A percentile compares a stretch with the other conserved stretches of the same genome.
Evolutionary conservation across 2,329 filamentous ascomycete species (phyloP).

Genomic region (Xylariaceae sp.): DNA sequence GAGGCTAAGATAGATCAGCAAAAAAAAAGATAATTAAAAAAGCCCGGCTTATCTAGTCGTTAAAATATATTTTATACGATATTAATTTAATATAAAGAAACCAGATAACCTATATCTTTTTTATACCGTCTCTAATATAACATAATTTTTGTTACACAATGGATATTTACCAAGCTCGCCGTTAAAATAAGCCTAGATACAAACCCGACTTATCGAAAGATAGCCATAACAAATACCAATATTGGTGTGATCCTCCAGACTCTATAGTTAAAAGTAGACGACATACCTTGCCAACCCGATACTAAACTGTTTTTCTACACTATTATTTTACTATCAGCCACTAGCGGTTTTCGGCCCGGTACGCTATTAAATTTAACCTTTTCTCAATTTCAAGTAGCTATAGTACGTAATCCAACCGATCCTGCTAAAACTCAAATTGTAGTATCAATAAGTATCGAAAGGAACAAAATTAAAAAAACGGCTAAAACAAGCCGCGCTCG

Average conservation of each 20-base stretch:
- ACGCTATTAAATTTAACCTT: not conserved
- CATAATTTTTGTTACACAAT: not conserved
- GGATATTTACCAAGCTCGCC: constrained; percentile 1
- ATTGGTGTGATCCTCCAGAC: not conserved
- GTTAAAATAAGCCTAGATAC: constrained; percentile 2
- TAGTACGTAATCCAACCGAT: not conserved
- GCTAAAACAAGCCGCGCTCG: not conserved
- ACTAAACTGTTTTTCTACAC: not conserved
- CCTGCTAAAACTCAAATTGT: not conserved
- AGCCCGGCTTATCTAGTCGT: not conserved
- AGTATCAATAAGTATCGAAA: not conserved
- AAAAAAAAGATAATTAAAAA: not conserved
- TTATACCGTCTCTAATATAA: not conserved
- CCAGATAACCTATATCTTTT: not conserved
- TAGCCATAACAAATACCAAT: not conserved
- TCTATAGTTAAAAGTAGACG: not conserved
- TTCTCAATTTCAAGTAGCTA: not conserved
- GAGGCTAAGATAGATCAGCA: not conserved
- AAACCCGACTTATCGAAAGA: not conserved
- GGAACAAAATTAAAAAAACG: not conserved
- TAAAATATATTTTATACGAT: not conserved
- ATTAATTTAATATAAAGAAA: not conserved
- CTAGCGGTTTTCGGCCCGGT: not conserved
- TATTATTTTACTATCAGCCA: not conserved
- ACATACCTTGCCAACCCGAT: not conserved